Percentiles rank a stretch among this genome's conserved stretches.
These are phyloP conservation scores for Geum urbanum DNA, from an alignment of 306 rosid genomes.

Conservation along the genomic window DNA sequence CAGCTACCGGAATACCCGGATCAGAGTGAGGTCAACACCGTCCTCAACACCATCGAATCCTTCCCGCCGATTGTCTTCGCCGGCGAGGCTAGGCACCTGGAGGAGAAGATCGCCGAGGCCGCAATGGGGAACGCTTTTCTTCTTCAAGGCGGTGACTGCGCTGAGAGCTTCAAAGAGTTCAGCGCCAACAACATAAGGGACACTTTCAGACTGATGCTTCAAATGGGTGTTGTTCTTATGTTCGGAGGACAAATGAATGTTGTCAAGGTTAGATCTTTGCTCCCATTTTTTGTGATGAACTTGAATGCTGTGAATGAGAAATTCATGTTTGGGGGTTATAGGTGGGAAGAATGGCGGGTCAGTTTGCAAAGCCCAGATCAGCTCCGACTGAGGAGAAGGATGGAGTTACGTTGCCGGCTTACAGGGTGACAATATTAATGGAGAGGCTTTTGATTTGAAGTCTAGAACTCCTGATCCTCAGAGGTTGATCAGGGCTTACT, in stretches of 20 bases:
- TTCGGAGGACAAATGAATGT: conserved; percentile 72
- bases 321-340: conserved; percentile 19
- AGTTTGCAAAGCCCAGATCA: conserved; percentile 68
- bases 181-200: conserved; percentile 67
- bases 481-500: conserved; percentile 67
- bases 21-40: conserved; percentile 42
- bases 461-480: conserved; percentile 67
- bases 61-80: conserved; percentile 79
- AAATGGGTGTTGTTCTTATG: conserved; percentile 79
- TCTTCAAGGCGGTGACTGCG: conserved; percentile 72
- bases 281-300: no score
- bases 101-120: conserved; percentile 64
- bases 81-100: conserved; percentile 67
- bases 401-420: conserved; percentile 60
- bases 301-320: neutral
- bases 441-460: conserved; percentile 54
- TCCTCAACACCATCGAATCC: conserved; percentile 47
- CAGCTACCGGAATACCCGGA: conserved; percentile 72
- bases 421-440: conserved; percentile 73
- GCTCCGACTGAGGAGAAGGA: conserved; percentile 42
- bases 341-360: conserved; percentile 89
- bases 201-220: conserved; percentile 58
- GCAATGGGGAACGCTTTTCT: conserved; percentile 70
- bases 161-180: conserved; percentile 79
- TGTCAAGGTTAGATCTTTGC: conserved; percentile 41